Conservation (phyloP, 176 grass and related monocot species). For the Carex littledalei region DNA sequence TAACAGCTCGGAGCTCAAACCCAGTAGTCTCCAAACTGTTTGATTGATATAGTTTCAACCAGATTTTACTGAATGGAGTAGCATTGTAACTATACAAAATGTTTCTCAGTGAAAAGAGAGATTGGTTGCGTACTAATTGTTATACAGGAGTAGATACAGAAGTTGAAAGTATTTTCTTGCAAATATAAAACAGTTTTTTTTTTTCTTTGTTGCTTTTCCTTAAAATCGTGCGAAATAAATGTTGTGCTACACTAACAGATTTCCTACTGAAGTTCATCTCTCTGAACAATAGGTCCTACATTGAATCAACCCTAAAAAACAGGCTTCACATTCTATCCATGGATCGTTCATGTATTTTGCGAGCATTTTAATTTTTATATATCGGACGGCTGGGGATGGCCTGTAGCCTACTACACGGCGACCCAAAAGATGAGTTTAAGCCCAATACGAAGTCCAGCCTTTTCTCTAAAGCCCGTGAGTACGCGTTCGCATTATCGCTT, state of each 20-base stretch:
- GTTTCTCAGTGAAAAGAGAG: background rate
- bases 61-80: background rate
- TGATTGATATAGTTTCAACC: slow-evolving; percentile 16
- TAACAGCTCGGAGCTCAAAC: slow-evolving; percentile 27
- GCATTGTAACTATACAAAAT: background rate
- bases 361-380: too few species aligned
- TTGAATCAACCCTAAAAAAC: too few species aligned
- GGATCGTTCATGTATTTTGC: too few species aligned
- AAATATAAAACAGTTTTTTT: background rate
- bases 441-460: too few species aligned
- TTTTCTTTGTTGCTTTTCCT: background rate
- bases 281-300: too few species aligned
- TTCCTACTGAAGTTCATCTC: background rate
- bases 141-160: background rate
- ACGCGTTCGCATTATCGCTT: too few species aligned
- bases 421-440: too few species aligned
- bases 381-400: too few species aligned
- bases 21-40: slow-evolving; percentile 38
- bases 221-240: background rate
- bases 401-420: too few species aligned
- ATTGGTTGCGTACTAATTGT: slow-evolving; percentile 1
- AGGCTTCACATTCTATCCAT: too few species aligned
- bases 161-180: background rate
- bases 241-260: background rate
- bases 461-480: too few species aligned